phyloP scores from a whole-genome alignment of 495 filamentous ascomycete species.

The Hyaloscypha finlandica region DNA sequence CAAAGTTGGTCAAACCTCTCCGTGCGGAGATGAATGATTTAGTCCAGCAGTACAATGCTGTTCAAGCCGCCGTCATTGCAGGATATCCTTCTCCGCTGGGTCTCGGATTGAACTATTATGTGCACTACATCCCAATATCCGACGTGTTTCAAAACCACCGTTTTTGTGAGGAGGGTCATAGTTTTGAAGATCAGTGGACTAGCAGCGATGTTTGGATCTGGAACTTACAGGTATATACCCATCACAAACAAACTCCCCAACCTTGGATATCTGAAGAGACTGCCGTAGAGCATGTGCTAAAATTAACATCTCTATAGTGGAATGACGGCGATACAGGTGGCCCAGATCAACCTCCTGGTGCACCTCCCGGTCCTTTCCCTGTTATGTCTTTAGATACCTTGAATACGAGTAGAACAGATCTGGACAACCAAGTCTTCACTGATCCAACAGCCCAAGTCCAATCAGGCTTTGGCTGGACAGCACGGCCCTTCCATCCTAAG shows the following conservation, averaged over 20 bases:
- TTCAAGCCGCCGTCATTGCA: conserved; percentile 16
- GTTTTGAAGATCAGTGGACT: conserved; percentile 14
- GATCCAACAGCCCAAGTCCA: background rate
- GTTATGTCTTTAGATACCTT: background rate
- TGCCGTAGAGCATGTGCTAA: no score
- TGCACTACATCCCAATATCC: conserved; percentile 1
- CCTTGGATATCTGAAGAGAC: no score
- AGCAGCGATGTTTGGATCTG: conserved; percentile 12
- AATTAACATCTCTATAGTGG: conserved; percentile 1
- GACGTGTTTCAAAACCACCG: conserved; percentile 11
- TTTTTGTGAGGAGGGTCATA: conserved; percentile 13
- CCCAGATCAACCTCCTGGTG: background rate
- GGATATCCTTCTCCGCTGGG: conserved; percentile 3
- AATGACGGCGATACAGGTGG: conserved; percentile 11
- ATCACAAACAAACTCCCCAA: no score
- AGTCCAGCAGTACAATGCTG: background rate
- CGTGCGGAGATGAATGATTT: conserved; percentile 10
- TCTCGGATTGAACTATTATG: background rate
- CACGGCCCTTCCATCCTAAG: no score
- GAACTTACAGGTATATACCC: background rate
- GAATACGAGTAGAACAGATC: background rate
- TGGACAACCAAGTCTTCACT: background rate
- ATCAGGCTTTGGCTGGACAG: no score
- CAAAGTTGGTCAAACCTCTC: conserved; percentile 13
- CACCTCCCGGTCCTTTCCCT: background rate